Evolutionary conservation across 495 filamentous ascomycete species (phyloP), one percentile per base, ranked within the genome.

Genomic region (Xanthoparmelia taractica): DNA sequence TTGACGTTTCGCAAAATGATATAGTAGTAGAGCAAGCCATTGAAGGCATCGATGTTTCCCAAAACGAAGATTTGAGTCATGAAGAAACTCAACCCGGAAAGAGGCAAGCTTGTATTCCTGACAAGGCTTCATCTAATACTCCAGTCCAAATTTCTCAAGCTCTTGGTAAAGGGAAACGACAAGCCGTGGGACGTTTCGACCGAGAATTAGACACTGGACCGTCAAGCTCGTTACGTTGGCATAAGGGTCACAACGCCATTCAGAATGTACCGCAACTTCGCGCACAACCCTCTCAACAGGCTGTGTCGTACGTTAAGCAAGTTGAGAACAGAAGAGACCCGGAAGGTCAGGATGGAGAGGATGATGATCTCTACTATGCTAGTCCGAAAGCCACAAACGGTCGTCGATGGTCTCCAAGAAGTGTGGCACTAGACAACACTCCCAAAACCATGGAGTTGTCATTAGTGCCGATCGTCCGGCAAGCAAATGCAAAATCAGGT

Each of bases 281-380:
- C 34, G 23, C 33, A 25, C 29, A 8, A 52, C 11, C 34, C 45
- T 10, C 33, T 52, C 31, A 40, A 20, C 48, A 25, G 8, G 13
- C 1, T 0, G 18, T 31, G 20, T 29, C n/a, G 8, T 23, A 18
- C 13, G 10, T 4, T 33, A 20, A 33, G 37, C 48, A n/a, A 23
- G 27, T 33, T 4, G 40, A 52, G 13, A 17, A 52, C 48, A 31
- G 8, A 17, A 15, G 2, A 2, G 0, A 17, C 31, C 5, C 29
- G 15, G 10, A 29, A 13, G 18, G 0, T 17, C 25, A 57, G 23
- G 38, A 63, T 57, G 29, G 23, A 34, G 60, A 25, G n/a, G 38
- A 45, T 37, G 60, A 63, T 45, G 34, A 55, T 31, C 55, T 41
- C 20, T 63, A 63, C n/a, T 37, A 57, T 8, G 23, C 55, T 13